A percentile compares a stretch with the other conserved stretches of the same genome.
These are phyloP conservation scores for Chenopodium quinoa DNA, from an alignment of 148 eudicot species.

Conservation along the genomic window DNA sequence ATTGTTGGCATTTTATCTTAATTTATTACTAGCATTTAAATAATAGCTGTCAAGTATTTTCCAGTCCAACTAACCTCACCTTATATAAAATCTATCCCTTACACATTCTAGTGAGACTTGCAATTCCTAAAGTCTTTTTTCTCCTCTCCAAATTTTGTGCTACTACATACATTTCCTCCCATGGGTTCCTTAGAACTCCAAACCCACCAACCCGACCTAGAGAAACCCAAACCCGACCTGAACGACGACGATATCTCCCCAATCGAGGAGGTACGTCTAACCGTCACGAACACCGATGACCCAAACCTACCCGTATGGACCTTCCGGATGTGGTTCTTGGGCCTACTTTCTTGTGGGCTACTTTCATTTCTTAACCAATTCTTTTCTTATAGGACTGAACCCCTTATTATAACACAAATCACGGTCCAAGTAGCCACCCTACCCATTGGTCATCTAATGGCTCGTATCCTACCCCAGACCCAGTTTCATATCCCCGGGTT, in stretches of 20 bases:
- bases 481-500: conserved; percentile 63
- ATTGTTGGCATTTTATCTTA: conserved; percentile 6
- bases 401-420: conserved; percentile 75
- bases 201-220: conserved; percentile 31
- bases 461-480: conserved; percentile 44
- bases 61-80: not conserved
- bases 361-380: conserved; percentile 89
- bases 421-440: conserved; percentile 75
- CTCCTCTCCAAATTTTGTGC: not conserved
- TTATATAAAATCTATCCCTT: conserved; percentile 9
- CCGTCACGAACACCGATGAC: conserved; percentile 76
- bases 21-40: not conserved
- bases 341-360: conserved; percentile 60
- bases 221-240: conserved; percentile 20
- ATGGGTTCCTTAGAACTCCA: conserved; percentile 28
- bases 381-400: conserved; percentile 82
- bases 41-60: conserved; percentile 10
- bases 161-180: not conserved
- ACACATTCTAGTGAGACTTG: not conserved
- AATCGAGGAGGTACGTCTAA: conserved; percentile 83
- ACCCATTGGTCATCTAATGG: conserved; percentile 76
- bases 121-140: no score
- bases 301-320: conserved; percentile 89
- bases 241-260: conserved; percentile 69
- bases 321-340: conserved; percentile 92